Base-by-base conservation (phyloP, 805 yeast species). In the Lachancea nothofagi region DNA sequence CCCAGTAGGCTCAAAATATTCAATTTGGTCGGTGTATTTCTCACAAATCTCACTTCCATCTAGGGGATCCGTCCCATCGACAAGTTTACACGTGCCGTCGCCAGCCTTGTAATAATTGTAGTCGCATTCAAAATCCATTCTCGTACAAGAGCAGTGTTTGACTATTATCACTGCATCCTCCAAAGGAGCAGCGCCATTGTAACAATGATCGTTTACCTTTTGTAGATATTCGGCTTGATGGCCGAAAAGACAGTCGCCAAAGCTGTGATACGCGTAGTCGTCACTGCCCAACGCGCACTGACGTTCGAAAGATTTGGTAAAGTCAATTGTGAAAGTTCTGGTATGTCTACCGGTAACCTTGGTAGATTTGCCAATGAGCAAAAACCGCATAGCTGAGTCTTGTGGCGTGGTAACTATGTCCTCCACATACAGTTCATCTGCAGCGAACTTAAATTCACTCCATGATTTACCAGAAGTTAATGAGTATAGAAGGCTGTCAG, bases 61-160 rank as follows among this genome's bases (percentile, higher is more conserved):
- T 10, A 75, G 71, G 6, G 94, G 85, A 4, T 70, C 59, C 40
- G 76, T 67, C 0, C 96, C 97, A 15, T 71, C 67, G n/a, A 88
- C 84, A 29, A 88, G 72, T 56, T 77, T 77, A 66, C 98, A 93
- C 2, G 93, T 83, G 15, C 95, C 95, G 55, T 87, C 96, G 0
- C 52, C 45, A 36, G 78, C 79, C 43, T 81, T 71, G 42, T 63
- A 74, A 60, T 70, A 89, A 62, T 89, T 89, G 67, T 79, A 86
- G 60, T 93, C 98, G 72, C 98, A 93, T 62, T 93, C 98, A 55
- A 68, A 93, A 55, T 90, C 98, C 38, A 74, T 73, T 61, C 96
- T 74, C 0, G 93, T 72, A 66, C 98, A 93, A 1, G 81, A 57
- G 65, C 98, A 93, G 58, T 84, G 80, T 44, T 77, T 68, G 8